Base-by-base conservation (phyloP, 2,329 filamentous ascomycete species). In the Remersonia thermophila region DNA sequence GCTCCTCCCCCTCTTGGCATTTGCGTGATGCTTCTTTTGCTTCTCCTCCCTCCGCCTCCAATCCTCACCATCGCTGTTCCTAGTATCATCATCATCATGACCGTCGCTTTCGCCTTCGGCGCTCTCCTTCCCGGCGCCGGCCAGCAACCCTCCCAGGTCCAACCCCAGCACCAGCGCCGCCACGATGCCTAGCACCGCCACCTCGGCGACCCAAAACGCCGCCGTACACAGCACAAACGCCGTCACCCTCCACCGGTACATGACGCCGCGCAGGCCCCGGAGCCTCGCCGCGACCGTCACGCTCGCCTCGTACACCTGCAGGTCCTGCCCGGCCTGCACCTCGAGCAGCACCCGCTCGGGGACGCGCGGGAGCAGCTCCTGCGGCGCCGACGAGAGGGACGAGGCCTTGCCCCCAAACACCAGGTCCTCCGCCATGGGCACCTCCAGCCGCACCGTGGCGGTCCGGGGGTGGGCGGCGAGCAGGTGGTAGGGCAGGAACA, bases 191-290 rank as follows among this genome's bases (percentile, higher is more conserved):
- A 82, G 72, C 29, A 78, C 80, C 0, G 75, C 45, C 50, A 93
- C 67, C 52, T 89, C 85, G 10, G 75, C 73, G 1, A 63, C 54
- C 85, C 87, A 96, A 57, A 95, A 95, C 0, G 73, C 47, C 1
- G 63, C 57, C 0, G 78, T 83, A 49, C 86, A 81, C 1, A 78
- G 51, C 1, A 81, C 35, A 40, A 85, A 86, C 4, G 77, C 77
- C 2, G 75, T 55, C 26, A 91, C 51, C 10, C 81, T 75, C 60
- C 89, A 80, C 42, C 84, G 77, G 51, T 91, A 91, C 83, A 98
- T 93, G 37, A 87, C 50, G 75, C 82, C 91, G 33, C 81, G 66
- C 42, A 95, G 56, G 0, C 89, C 89, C 9, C 71, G 68, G 45
- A 95, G 76, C 36, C 76, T 71, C 4, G 89, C 87, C 18, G 71